These are phyloP conservation scores for Linanthus parryae DNA, from an alignment of 148 eudicot species.

Conservation along the genomic window DNA sequence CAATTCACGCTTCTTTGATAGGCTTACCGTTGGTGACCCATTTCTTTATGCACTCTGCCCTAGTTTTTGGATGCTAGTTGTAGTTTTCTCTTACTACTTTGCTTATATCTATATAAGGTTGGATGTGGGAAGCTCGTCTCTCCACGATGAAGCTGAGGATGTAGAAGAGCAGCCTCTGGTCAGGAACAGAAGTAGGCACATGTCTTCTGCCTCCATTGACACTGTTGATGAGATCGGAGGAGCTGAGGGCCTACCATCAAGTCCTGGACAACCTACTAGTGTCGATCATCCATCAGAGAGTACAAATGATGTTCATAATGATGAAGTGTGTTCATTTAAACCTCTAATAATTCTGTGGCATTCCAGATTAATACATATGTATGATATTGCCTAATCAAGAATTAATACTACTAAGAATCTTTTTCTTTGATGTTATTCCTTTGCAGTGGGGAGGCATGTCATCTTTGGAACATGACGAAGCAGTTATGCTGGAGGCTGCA, in stretches of 20 bases:
- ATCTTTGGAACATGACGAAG: conserved; percentile 95
- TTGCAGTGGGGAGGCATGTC: conserved; percentile 98
- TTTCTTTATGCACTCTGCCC: not conserved
- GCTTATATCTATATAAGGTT: conserved; percentile 32
- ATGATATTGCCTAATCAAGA: not conserved
- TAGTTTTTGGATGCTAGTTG: conserved; percentile 17
- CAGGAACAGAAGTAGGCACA: conserved; percentile 64
- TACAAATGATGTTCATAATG: conserved; percentile 45
- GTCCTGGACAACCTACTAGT: conserved; percentile 35
- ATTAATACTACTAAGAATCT: not conserved
- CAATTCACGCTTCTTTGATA: conserved; percentile 1
- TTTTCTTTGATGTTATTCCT: conserved; percentile 1
- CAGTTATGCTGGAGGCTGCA: conserved; percentile 98
- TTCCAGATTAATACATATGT: not conserved
- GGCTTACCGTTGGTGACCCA: not conserved
- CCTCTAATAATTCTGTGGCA: not conserved
- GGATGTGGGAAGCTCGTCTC: conserved; percentile 57
- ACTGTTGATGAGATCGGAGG: conserved; percentile 33
- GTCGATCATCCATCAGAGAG: conserved; percentile 22
- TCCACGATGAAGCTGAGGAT: conserved; percentile 72
- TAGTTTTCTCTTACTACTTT: conserved; percentile 14
- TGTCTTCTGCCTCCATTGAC: conserved; percentile 36
- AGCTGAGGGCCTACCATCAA: conserved; percentile 39
- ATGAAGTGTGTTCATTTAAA: conserved; percentile 45
- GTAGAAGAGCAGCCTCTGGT: conserved; percentile 73